These are phyloP conservation scores for Xeromyces bisporus DNA, from an alignment of 495 filamentous ascomycete genomes.

Conservation along the genomic window DNA sequence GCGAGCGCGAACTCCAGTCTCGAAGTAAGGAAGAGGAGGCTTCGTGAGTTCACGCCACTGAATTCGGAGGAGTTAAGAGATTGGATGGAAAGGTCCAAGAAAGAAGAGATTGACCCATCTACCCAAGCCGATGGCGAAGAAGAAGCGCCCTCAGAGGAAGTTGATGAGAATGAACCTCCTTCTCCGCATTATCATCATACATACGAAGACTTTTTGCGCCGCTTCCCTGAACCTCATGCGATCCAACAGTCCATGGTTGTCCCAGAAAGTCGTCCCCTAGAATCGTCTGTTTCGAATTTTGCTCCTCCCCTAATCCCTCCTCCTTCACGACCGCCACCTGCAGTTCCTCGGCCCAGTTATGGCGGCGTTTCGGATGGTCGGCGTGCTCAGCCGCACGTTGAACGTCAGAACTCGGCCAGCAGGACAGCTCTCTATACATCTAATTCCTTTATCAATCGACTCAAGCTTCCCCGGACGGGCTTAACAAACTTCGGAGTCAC, in stretches of 20 bases:
- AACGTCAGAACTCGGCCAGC: constrained; percentile 27
- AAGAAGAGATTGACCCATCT: constrained; percentile 32
- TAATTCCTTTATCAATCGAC: constrained; percentile 22
- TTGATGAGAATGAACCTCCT: constrained; percentile 21
- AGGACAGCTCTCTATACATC: constrained; percentile 30
- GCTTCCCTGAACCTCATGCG: constrained; percentile 56
- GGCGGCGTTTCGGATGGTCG: constrained; percentile 65
- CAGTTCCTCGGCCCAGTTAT: constrained; percentile 70
- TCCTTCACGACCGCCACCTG: constrained; percentile 56
- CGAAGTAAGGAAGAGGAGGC: constrained; percentile 35
- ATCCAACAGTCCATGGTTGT: constrained; percentile 62
- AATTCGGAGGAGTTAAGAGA: constrained; percentile 42
- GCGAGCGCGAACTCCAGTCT: constrained; percentile 36
- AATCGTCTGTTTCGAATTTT: constrained; percentile 17
- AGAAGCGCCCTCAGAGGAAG: constrained; percentile 21
- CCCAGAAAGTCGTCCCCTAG: constrained; percentile 12
- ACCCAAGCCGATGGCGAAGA: constrained; percentile 26
- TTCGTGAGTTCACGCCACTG: constrained; percentile 41
- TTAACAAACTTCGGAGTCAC: constrained; percentile 63
- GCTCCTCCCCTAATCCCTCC: constrained; percentile 25
- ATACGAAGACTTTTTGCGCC: constrained; percentile 65
- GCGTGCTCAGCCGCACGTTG: constrained; percentile 34
- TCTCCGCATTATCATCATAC: constrained; percentile 31
- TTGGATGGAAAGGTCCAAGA: constrained; percentile 43
- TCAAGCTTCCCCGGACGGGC: constrained; percentile 51